Evolutionary conservation across 495 filamentous ascomycete genomes (phyloP).

Genomic region (Mytilinidion resinicola): DNA sequence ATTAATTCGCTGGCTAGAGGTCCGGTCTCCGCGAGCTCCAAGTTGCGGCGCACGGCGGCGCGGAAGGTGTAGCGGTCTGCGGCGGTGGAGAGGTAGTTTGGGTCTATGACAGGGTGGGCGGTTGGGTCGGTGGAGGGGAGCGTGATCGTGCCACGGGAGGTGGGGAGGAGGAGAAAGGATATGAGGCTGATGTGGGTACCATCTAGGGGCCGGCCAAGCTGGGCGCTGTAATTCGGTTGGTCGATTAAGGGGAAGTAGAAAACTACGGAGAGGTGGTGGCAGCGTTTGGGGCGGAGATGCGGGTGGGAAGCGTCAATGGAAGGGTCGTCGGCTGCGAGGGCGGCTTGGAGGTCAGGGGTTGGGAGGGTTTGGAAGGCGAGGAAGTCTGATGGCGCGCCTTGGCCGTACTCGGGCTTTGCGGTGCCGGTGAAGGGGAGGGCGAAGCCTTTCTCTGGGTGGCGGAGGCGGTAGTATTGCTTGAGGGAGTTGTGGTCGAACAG

Average conservation of each 20-base stretch:
- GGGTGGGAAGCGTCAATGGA: neutral
- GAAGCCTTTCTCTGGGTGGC: neutral
- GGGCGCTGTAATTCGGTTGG: neutral
- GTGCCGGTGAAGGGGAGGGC: slow-evolving; percentile 1
- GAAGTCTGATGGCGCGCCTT: slow-evolving; percentile 4
- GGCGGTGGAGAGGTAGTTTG: too few relatives aligned
- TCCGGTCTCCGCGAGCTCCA: too few relatives aligned
- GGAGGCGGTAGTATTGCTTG: slow-evolving; percentile 1
- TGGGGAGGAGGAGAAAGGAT: too few relatives aligned
- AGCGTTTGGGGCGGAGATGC: slow-evolving; percentile 1
- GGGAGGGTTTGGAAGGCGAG: slow-evolving; percentile 1
- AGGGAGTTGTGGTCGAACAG: slow-evolving; percentile 40
- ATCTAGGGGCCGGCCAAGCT: too few relatives aligned
- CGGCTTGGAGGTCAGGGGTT: neutral
- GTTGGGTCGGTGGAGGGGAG: too few relatives aligned
- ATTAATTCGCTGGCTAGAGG: too few relatives aligned
- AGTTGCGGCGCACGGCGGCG: too few relatives aligned
- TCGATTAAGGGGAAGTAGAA: slow-evolving; percentile 6
- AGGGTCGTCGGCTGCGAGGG: neutral
- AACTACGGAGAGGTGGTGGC: slow-evolving; percentile 2
- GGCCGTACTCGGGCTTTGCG: slow-evolving; percentile 7
- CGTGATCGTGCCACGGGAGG: too few relatives aligned
- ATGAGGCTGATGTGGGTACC: too few relatives aligned
- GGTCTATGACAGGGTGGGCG: too few relatives aligned
- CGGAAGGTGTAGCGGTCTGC: too few relatives aligned